phyloP scores from a whole-genome alignment of 2,329 filamentous ascomycete genomes.

The Nigrograna mackinnonii region DNA sequence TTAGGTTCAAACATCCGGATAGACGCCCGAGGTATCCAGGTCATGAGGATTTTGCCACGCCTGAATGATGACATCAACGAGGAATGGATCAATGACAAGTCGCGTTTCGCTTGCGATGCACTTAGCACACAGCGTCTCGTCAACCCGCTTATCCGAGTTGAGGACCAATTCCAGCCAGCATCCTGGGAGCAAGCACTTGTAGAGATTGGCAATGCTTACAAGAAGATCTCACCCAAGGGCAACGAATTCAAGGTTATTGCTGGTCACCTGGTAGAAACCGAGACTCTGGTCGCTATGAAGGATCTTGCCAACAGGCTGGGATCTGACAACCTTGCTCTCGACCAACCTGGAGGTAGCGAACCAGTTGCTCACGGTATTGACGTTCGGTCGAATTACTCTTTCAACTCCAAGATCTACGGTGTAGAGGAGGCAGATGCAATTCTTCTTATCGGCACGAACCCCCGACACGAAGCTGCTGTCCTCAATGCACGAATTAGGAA shows the following conservation, averaged over 20 bases:
- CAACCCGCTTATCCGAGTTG: constrained; percentile 83
- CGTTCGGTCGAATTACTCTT: constrained; percentile 90
- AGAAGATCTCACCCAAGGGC: constrained; percentile 77
- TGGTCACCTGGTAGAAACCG: constrained; percentile 87
- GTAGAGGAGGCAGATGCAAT: constrained; percentile 93
- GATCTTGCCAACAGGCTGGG: constrained; percentile 95
- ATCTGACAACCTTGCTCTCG: constrained; percentile 92
- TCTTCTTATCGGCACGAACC: constrained; percentile 92
- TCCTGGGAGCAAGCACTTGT: constrained; percentile 95
- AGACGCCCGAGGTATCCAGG: constrained; percentile 89
- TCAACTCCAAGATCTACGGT: constrained; percentile 94
- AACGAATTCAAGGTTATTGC: constrained; percentile 97
- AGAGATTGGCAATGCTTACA: constrained; percentile 81
- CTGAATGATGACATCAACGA: constrained; percentile 98
- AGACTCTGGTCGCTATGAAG: constrained; percentile 95
- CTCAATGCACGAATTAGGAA: constrained; percentile 97
- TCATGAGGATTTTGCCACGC: constrained; percentile 91
- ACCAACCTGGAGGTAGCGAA: constrained; percentile 80
- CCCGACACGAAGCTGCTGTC: constrained; percentile 90
- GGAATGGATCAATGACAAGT: constrained; percentile 99
- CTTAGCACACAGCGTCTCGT: constrained; percentile 95
- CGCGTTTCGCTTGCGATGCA: constrained; percentile 93
- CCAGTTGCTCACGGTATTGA: constrained; percentile 93
- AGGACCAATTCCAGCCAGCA: constrained; percentile 88
- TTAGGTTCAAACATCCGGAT: constrained; percentile 94